phyloP scores from a whole-genome alignment of 2,329 filamentous ascomycete species.

The Stagonosporopsis vannaccii region DNA sequence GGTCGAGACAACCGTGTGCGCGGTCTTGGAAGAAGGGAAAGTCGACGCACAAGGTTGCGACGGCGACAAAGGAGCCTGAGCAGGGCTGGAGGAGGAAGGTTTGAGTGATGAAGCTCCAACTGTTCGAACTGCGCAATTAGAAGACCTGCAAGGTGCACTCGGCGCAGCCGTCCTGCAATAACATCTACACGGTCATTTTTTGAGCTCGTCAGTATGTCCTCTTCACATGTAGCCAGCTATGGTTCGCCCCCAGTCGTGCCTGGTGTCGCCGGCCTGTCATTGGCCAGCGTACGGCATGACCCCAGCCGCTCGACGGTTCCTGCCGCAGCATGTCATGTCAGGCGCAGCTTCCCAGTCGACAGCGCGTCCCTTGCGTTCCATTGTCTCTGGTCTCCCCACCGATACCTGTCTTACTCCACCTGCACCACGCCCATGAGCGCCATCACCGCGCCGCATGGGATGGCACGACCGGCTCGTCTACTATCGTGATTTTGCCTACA shows the following conservation, averaged over 20 bases:
- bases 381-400: neutral
- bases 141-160: no score
- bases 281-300: slow-evolving; percentile 8
- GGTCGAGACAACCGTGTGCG: no score
- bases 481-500: slow-evolving; percentile 55
- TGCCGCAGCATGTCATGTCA: neutral
- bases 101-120: neutral
- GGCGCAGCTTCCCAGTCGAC: neutral
- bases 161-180: no score
- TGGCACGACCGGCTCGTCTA: slow-evolving; percentile 47
- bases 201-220: no score
- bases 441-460: slow-evolving; percentile 44
- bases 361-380: slow-evolving; percentile 1
- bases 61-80: no score
- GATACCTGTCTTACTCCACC: neutral
- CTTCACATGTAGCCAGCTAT: no score
- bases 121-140: no score
- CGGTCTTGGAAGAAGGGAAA: no score
- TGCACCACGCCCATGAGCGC: slow-evolving; percentile 32
- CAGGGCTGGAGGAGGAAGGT: no score
- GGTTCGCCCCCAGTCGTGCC: neutral
- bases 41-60: no score
- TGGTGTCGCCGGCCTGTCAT: neutral
- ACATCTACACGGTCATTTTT: no score
- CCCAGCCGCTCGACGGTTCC: slow-evolving; percentile 7